These are phyloP conservation scores for Cladosporium sp. DNA, from an alignment of 2,329 filamentous ascomycete genomes.

Conservation along the genomic window DNA sequence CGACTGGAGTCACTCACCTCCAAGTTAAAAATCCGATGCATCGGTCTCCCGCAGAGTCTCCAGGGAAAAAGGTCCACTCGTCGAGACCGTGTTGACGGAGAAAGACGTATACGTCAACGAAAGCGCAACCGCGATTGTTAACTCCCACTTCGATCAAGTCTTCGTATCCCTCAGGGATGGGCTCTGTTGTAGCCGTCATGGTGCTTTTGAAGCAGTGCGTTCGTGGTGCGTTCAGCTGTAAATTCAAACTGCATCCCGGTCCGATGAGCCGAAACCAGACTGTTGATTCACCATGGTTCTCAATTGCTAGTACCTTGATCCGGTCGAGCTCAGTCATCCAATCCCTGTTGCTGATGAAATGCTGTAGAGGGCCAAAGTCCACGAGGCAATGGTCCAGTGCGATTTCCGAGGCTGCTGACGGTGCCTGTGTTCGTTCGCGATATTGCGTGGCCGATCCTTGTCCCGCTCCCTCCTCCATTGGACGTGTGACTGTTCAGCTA, in stretches of 20 bases:
- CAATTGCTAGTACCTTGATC: not conserved
- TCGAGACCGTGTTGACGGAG: not conserved
- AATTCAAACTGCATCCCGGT: not conserved
- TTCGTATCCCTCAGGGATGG: not conserved
- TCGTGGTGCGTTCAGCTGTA: not conserved
- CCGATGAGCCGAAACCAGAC: not conserved
- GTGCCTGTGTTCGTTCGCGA: not conserved
- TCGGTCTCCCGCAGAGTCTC: not conserved
- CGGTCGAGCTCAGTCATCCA: not conserved
- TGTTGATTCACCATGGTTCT: not conserved
- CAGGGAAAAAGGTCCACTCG: not conserved
- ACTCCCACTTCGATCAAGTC: not conserved
- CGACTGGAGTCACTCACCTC: not conserved
- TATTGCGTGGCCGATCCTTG: not conserved
- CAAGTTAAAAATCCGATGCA: not conserved
- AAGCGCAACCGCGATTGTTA: not conserved
- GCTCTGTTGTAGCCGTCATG: not conserved
- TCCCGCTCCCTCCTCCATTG: not conserved
- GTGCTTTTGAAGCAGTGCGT: not conserved
- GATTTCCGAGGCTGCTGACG: not conserved
- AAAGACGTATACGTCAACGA: not conserved
- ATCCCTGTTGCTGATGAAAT: not conserved
- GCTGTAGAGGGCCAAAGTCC: not conserved
- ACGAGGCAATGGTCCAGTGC: not conserved
- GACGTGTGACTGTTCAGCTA: not conserved